These are phyloP conservation scores for Sordariomycetes sp. DNA, from an alignment of 2,329 filamentous ascomycete species.

Conservation along the genomic window DNA sequence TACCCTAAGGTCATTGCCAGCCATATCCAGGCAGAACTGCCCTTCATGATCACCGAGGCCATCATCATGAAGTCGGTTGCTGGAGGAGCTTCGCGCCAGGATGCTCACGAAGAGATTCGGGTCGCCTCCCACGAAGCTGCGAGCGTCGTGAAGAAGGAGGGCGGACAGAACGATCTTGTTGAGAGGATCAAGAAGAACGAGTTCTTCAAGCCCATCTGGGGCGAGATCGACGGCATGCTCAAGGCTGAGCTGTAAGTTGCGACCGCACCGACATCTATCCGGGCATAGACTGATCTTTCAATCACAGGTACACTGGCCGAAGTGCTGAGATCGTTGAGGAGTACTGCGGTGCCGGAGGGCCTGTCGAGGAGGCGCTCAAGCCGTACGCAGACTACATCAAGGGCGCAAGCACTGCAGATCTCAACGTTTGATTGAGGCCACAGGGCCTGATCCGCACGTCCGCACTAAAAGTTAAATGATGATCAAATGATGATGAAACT, in stretches of 20 bases:
- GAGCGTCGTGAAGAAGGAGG: slow-evolving; percentile 28
- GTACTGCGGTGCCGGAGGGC: slow-evolving; percentile 29
- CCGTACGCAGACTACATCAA: slow-evolving; percentile 27
- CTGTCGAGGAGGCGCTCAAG: slow-evolving; percentile 25
- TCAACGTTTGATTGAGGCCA: no score
- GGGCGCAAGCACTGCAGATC: slow-evolving; percentile 22
- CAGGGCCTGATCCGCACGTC: no score
- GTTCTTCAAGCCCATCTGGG: slow-evolving; percentile 68
- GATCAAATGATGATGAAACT: no score
- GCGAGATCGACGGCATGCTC: slow-evolving; percentile 59
- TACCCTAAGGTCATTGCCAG: slow-evolving; percentile 55
- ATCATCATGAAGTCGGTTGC: slow-evolving; percentile 73
- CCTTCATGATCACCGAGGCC: slow-evolving; percentile 66
- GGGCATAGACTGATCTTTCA: no score
- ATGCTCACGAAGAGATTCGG: slow-evolving; percentile 80
- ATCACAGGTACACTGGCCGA: slow-evolving; percentile 37
- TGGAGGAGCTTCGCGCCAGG: slow-evolving; percentile 64
- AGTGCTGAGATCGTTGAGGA: slow-evolving; percentile 34
- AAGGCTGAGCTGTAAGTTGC: slow-evolving; percentile 52
- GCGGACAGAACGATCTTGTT: slow-evolving; percentile 72
- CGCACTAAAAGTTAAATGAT: no score
- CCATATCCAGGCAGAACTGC: slow-evolving; percentile 66
- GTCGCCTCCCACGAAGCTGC: slow-evolving; percentile 39
- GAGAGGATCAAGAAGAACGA: slow-evolving; percentile 62
- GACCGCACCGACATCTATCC: no score